Evolutionary conservation across 2,329 filamentous ascomycete genomes (phyloP).

Genomic region (Stylonectria norvegica): DNA sequence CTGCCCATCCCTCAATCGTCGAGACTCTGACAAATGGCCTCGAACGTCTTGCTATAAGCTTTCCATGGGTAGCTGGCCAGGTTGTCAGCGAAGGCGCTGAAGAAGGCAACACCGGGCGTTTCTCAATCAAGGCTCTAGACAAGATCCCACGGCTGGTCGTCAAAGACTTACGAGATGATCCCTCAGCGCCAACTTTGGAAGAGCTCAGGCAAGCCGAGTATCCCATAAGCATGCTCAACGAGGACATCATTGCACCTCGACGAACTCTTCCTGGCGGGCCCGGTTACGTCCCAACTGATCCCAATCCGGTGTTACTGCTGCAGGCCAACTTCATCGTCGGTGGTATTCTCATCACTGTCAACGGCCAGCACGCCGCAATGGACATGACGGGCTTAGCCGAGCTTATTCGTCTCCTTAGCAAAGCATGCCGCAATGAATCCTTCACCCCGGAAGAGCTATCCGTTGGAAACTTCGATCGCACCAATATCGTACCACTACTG

Average conservation of each 20-base stretch:
- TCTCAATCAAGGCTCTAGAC: conserved; percentile 37
- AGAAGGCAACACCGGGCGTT: conserved; percentile 29
- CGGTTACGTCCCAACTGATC: conserved; percentile 18
- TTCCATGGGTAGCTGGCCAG: conserved; percentile 48
- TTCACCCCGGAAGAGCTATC: conserved; percentile 45
- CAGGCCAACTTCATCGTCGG: conserved; percentile 48
- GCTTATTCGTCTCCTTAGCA: conserved; percentile 45
- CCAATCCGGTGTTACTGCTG: conserved; percentile 41
- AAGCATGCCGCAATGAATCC: conserved; percentile 43
- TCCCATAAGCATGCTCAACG: conserved; percentile 48
- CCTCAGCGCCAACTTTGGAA: conserved; percentile 36
- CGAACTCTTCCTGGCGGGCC: conserved; percentile 35
- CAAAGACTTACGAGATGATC: conserved; percentile 40
- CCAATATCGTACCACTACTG: conserved; percentile 38
- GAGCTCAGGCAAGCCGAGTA: conserved; percentile 36
- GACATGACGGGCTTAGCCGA: conserved; percentile 49
- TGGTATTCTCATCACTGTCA: conserved; percentile 48
- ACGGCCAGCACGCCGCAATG: conserved; percentile 46
- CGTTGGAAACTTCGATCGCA: conserved; percentile 40
- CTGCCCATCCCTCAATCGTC: conserved; percentile 25
- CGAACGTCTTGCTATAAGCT: conserved; percentile 33
- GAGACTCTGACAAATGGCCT: conserved; percentile 36
- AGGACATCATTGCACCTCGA: conserved; percentile 38
- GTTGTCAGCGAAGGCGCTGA: conserved; percentile 32
- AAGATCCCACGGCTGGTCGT: conserved; percentile 35